Base-by-base conservation (phyloP, 1,284 basidiomycete species). In the Agaricales sp. region DNA sequence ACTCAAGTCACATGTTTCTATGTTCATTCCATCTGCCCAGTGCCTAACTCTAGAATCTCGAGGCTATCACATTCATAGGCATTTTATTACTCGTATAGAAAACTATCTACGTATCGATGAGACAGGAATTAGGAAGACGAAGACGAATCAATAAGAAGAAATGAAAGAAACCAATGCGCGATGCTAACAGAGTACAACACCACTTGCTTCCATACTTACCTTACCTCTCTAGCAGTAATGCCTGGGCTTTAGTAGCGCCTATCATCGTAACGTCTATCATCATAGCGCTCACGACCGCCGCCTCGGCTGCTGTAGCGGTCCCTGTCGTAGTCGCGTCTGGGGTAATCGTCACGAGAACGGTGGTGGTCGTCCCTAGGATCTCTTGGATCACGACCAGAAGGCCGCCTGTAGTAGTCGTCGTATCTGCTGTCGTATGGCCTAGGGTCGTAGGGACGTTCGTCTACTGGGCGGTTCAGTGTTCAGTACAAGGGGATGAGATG, bases 341-440 rank as follows among this genome's bases (percentile, higher is more conserved):
- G 3, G 45, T 63, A 61, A 37, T 50, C 48, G 12, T 56, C 57
- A 24, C 52, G 43, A 18, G 59, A 54, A 14, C 65, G 61, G 25
- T 67, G 62, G 51, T 69, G 59, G 47, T 75, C 76, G 53, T 78
- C 72, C 57, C 74, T 66, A 13, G 74, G 69, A 20, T 68, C 61
- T 19, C 61, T 63, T 13, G 61, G 59, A 24, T 63, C 58, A 11
- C 60, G 58, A 11, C 62, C 56, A n/a, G 69, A 66, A 24, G 71
- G 62, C 51, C 78, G 73, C 50, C 76, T 71, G 26, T 85, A 82
- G 54, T 74, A 67, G 56, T 81, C 79, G 20, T 81, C 77, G 64
- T 89, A 88, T 53, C 86, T 83, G 54, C 77, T 80, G 62, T 89
- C 86, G 61, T 87, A 88, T 0, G 86, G 86, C 50, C 84, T 76